Base-by-base conservation (phyloP, 1,284 basidiomycete genomes). In the Cutaneotrichosporon cyanovorans region DNA sequence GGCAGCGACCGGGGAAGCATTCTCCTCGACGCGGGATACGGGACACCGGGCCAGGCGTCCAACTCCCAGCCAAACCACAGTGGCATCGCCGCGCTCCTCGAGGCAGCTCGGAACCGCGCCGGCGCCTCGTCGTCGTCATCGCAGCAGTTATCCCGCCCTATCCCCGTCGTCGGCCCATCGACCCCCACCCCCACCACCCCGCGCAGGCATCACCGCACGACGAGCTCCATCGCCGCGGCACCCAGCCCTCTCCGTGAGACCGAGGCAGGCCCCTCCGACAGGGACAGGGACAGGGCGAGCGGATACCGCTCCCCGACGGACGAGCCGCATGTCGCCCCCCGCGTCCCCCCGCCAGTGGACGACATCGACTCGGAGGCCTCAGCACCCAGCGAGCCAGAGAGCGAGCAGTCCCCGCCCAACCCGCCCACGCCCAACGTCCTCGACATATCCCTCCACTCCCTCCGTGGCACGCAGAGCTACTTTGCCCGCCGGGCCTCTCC, bases 1-100 rank as follows among this genome's bases (percentile, higher is more conserved):
- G 91, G 91, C 18, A 89, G 85, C 57, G 90, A 96, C 66, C 78
- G 88, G 15, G 91, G 92, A 11, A 92, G 87, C 64, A 93, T 96
- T 50, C 75, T 96, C 7, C 77, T 96, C 7, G 90, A 92, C 67
- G 86, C 89, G 2, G 90, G 88, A 1, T 73, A 72, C 41, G 71
- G 70, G 4, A 68, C 69, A 11, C 65, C 69, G 7, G 61, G 60
- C 11, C 48, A 48, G 15, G 44, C 45, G 31, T 19, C 56, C 14
- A 43, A 41, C 31, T 25, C 55, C 12, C 49, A 45, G 16, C 45
- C 52, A 12, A 52, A 58, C 37, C 39, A 55, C 7, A 46, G 57
- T 18, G 60, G 60, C 1, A 56, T 60, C 42, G 52, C 48, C 12
- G 61, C 63, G 10, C 43, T 68, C 18, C 53, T 66, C 15, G 66